phyloP scores from a whole-genome alignment of 176 grass and related monocot species.

The Juncus effusus region DNA sequence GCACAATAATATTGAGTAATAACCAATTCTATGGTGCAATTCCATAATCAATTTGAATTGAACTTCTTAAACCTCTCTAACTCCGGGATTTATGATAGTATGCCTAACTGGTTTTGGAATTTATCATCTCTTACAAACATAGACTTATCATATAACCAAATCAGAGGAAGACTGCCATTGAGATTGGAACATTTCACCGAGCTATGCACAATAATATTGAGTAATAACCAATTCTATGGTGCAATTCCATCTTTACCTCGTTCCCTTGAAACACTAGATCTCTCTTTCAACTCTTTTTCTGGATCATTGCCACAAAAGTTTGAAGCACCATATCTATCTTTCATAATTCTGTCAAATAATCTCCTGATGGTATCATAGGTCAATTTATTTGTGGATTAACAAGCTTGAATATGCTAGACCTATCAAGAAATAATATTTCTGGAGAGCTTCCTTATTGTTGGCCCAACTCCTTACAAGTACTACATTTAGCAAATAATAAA shows the following conservation, averaged over 20 bases:
- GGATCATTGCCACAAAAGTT: neutral
- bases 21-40: conserved; percentile 44
- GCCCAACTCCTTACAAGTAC: neutral
- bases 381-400: conserved; percentile 22
- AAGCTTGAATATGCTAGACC: conserved; percentile 12
- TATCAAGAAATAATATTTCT: conserved; percentile 18
- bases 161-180: conserved; percentile 25
- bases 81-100: neutral
- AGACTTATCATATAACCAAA: conserved; percentile 40
- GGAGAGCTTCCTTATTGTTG: conserved; percentile 16
- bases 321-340: neutral
- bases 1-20: conserved; percentile 24
- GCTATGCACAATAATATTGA: conserved; percentile 24
- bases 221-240: conserved; percentile 40
- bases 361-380: neutral
- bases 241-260: conserved; percentile 25
- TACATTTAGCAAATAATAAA: conserved; percentile 13
- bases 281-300: neutral
- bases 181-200: conserved; percentile 18
- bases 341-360: neutral
- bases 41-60: conserved; percentile 4
- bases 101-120: conserved; percentile 14
- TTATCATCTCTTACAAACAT: conserved; percentile 27
- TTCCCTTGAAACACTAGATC: neutral
- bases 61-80: too few relatives aligned